Percentiles rank a stretch among this genome's conserved stretches.
Conservation (phyloP, 805 yeast genomes). For the Priceomyces melissophilus region DNA sequence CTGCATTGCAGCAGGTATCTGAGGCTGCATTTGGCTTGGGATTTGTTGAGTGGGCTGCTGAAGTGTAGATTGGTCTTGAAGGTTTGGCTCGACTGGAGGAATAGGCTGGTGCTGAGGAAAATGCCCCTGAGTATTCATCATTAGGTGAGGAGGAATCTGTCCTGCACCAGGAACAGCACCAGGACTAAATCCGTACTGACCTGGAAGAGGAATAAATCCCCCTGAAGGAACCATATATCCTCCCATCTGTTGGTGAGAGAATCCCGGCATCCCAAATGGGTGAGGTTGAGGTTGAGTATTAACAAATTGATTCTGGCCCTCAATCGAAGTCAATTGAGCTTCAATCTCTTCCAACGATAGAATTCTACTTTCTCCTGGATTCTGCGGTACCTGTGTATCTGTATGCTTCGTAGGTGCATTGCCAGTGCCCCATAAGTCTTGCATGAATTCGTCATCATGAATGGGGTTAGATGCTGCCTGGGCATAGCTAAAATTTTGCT, state of each 20-base stretch:
- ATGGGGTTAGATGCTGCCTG: constrained; percentile 32
- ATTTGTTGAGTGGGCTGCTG: constrained; percentile 10
- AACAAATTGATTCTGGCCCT: constrained; percentile 13
- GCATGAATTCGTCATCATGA: constrained; percentile 45
- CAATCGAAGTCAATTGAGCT: constrained; percentile 61
- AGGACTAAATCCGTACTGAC: constrained; percentile 32
- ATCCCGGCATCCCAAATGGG: constrained; percentile 28
- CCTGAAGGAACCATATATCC: constrained; percentile 42
- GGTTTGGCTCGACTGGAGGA: constrained; percentile 12
- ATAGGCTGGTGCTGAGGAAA: constrained; percentile 13
- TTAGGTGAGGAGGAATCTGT: constrained; percentile 16
- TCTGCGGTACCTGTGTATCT: constrained; percentile 15
- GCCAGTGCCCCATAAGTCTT: constrained; percentile 42
- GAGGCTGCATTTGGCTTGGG: background rate
- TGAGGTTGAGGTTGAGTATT: constrained; percentile 24
- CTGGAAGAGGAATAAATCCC: constrained; percentile 34
- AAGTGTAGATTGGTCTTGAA: constrained; percentile 10
- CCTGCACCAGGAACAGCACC: constrained; percentile 18
- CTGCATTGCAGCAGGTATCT: background rate
- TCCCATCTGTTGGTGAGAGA: constrained; percentile 32
- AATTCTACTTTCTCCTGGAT: constrained; percentile 38
- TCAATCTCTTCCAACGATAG: constrained; percentile 82
- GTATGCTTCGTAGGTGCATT: constrained; percentile 31
- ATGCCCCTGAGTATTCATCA: constrained; percentile 15
- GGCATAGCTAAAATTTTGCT: constrained; percentile 36